These are phyloP conservation scores for Spencermartinsiella ligniputridi DNA, from an alignment of 1,139 yeast species.

Conservation along the genomic window DNA sequence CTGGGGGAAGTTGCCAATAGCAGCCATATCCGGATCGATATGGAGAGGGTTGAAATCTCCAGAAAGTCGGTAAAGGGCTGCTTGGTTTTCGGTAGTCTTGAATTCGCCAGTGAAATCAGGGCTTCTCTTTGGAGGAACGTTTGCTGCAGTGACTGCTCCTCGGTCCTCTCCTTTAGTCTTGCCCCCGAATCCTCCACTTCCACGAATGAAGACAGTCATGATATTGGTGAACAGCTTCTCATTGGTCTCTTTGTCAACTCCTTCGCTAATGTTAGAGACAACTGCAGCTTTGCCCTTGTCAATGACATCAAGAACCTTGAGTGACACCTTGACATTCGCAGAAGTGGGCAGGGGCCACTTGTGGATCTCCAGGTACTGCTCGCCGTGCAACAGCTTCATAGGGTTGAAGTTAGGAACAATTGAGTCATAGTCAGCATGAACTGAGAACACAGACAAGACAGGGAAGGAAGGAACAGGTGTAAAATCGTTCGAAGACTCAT, in stretches of 20 bases:
- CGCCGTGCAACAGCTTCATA: conserved; percentile 83
- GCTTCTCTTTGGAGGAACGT: conserved; percentile 56
- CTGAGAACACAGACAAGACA: conserved; percentile 68
- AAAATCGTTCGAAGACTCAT: conserved; percentile 74
- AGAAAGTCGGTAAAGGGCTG: conserved; percentile 84
- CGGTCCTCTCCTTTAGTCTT: conserved; percentile 52
- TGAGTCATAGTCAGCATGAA: conserved; percentile 49
- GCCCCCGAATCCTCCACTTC: conserved; percentile 55
- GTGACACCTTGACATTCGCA: conserved; percentile 54
- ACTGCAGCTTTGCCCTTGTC: conserved; percentile 90
- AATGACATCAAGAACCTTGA: conserved; percentile 64
- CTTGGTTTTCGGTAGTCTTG: conserved; percentile 68
- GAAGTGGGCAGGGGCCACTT: conserved; percentile 75
- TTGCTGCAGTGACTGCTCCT: conserved; percentile 58
- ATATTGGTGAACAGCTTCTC: conserved; percentile 74
- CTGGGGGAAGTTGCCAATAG: conserved; percentile 76
- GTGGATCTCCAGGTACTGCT: conserved; percentile 79
- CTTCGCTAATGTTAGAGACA: conserved; percentile 68
- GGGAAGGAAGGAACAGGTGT: conserved; percentile 92
- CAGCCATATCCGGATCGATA: conserved; percentile 87
- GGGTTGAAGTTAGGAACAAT: conserved; percentile 82
- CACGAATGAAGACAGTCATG: conserved; percentile 81
- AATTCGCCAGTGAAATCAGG: conserved; percentile 67
- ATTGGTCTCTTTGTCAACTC: conserved; percentile 66
- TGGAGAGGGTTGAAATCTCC: conserved; percentile 96